Percentiles rank a stretch among this genome's conserved stretches.
Evolutionary conservation across 495 filamentous ascomycete genomes (phyloP).

Genomic region (Podospora appendiculata): DNA sequence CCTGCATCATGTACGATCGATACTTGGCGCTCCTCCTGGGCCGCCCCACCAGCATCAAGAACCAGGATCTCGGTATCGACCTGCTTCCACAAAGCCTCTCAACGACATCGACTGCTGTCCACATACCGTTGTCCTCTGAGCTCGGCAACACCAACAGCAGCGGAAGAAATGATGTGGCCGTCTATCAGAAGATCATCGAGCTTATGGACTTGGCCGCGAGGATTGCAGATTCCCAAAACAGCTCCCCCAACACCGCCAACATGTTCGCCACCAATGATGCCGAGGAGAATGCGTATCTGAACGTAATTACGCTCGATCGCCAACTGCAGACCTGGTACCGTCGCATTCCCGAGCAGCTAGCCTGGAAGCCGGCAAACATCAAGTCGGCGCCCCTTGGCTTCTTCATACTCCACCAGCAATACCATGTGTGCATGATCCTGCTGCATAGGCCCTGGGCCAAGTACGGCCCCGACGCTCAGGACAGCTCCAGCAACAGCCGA

Average conservation of each 20-base stretch:
- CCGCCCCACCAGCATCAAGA: constrained; percentile 43
- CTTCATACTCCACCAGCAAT: constrained; percentile 47
- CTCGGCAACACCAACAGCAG: constrained; percentile 2
- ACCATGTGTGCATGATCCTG: constrained; percentile 41
- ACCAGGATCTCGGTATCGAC: constrained; percentile 39
- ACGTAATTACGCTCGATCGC: constrained; percentile 38
- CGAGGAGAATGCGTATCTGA: constrained; percentile 34
- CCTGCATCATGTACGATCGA: constrained; percentile 45
- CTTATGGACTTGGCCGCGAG: constrained; percentile 45
- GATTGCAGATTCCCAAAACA: constrained; percentile 34
- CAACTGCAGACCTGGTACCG: constrained; percentile 46
- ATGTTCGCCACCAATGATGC: constrained; percentile 19
- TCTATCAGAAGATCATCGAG: constrained; percentile 39
- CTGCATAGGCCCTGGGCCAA: constrained; percentile 43
- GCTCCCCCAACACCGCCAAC: constrained; percentile 4
- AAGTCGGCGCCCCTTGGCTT: constrained; percentile 40
- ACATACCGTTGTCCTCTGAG: not conserved
- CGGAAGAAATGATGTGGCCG: constrained; percentile 28
- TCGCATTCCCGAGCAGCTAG: constrained; percentile 35
- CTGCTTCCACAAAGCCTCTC: constrained; percentile 25
- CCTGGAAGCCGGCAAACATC: constrained; percentile 42
- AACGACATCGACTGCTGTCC: constrained; percentile 14
- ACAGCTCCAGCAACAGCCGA: constrained; percentile 3
- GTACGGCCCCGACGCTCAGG: constrained; percentile 31
- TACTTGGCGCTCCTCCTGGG: constrained; percentile 46